Base-by-base conservation (phyloP, 2,329 filamentous ascomycete genomes). In the Acarospora socialis region DNA sequence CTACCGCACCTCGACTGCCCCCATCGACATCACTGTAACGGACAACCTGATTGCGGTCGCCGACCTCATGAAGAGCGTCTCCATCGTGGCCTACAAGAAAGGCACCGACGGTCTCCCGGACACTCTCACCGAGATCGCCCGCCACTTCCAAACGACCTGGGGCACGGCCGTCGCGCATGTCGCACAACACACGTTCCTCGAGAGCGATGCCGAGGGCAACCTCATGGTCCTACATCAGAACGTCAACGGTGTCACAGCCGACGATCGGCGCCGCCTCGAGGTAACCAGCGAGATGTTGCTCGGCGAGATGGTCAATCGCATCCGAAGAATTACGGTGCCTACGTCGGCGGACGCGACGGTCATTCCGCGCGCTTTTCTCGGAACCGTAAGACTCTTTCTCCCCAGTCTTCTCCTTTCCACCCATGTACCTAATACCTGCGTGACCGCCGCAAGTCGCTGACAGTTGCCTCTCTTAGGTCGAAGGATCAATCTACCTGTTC, bases 11-110 rank as follows among this genome's bases (percentile, higher is more conserved):
- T 73, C 83, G 2, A 92, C 84, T 0, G 81, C 81, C 19, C 86
- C 90, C 0, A 72, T 92, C 10, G 81, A 87, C 43, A 53, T 95
- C 5, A 73, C 77, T 7, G 68, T 94, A 34, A 70, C 73, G 1
- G 79, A 70, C 1, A 75, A 77, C 43, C 65, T 71, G 15, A 86
- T 98, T 40, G 82, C 81, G 0, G 75, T 95, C 7, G 81, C 78
- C 1, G 90, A 98, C 49, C 60, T 98, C 27, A 94, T 93, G 81
- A 94, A 95, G 57, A 92, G 82, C 2, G 64, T 92, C 15, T 76
- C 79, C 1, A 60, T 95, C 4, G 63, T 94, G 6, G 66, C 90
- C 48, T 90, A 78, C 48, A 61, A 65, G 0, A 65, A 66, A 3
- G 67, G 72, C 2, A 53, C 63, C 14, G 57, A 69, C 3, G 71